These are phyloP conservation scores for Cryptococcus sp. DNA, from an alignment of 1,284 basidiomycete species.

Conservation along the genomic window DNA sequence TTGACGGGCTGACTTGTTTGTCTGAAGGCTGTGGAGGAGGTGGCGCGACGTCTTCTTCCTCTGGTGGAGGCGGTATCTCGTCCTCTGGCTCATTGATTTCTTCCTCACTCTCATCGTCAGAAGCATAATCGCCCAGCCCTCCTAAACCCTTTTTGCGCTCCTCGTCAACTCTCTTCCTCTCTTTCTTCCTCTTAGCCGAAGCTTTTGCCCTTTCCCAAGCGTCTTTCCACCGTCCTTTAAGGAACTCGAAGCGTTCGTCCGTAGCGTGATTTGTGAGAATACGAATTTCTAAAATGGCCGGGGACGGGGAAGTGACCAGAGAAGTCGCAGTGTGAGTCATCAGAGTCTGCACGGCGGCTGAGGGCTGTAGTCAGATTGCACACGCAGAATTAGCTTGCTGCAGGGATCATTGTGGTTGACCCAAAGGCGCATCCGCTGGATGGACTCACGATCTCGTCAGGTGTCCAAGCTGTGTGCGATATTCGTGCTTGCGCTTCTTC, in stretches of 20 bases:
- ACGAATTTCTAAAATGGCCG: conserved; percentile 77
- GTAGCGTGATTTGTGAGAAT: conserved; percentile 78
- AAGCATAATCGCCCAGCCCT: conserved; percentile 49
- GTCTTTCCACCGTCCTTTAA: conserved; percentile 69
- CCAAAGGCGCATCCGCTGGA: too few relatives aligned
- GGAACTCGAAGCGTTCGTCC: conserved; percentile 71
- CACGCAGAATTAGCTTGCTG: not conserved
- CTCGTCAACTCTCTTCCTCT: conserved; percentile 12
- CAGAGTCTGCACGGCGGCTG: conserved; percentile 63
- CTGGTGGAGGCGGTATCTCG: conserved; percentile 18
- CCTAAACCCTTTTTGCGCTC: conserved; percentile 27
- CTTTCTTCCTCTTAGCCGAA: conserved; percentile 16
- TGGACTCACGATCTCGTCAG: conserved; percentile 66
- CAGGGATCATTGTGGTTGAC: not conserved
- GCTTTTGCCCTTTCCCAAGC: conserved; percentile 59
- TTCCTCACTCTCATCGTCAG: conserved; percentile 30
- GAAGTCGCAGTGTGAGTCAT: conserved; percentile 75
- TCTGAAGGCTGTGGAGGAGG: conserved; percentile 13
- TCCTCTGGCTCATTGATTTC: conserved; percentile 15
- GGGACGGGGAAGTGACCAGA: conserved; percentile 67
- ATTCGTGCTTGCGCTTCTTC: too few relatives aligned
- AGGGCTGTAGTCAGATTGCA: conserved; percentile 60
- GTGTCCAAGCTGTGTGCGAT: conserved; percentile 58
- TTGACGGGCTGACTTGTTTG: too few relatives aligned
- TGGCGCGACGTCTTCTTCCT: conserved; percentile 1